Evolutionary conservation across 1,284 basidiomycete genomes (phyloP).

Genomic region (Leccinum fuscescens): DNA sequence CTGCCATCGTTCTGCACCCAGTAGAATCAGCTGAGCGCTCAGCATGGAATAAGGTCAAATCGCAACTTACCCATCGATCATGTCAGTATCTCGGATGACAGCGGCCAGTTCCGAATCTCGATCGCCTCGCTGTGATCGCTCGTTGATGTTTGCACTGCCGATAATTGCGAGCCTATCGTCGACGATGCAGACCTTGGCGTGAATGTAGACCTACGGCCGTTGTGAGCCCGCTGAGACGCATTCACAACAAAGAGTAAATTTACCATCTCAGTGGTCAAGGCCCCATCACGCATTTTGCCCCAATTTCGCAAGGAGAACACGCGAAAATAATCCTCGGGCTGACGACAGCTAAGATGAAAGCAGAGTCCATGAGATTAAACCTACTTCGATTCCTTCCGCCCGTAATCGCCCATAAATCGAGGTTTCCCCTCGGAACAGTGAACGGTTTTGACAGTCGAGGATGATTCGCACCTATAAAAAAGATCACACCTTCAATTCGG

Average conservation of each 20-base stretch:
- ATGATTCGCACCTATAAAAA: constrained; percentile 78
- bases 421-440: constrained; percentile 86
- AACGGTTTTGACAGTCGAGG: constrained; percentile 89
- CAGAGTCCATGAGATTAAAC: constrained; percentile 26
- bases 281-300: constrained; percentile 86
- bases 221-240: not conserved
- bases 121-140: too few species aligned
- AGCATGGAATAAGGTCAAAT: not conserved
- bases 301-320: constrained; percentile 93
- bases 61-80: constrained; percentile 77
- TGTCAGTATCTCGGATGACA: too few species aligned
- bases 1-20: constrained; percentile 80
- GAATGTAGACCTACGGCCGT: too few species aligned
- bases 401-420: constrained; percentile 89
- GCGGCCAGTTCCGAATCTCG: too few species aligned
- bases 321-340: constrained; percentile 92
- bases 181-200: too few species aligned
- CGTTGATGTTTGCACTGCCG: too few species aligned
- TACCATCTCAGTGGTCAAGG: constrained; percentile 73
- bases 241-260: constrained; percentile 8
- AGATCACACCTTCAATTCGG: constrained; percentile 1
- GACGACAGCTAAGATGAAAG: constrained; percentile 3
- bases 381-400: constrained; percentile 86
- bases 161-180: too few species aligned
- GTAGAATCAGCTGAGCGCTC: not conserved